These are phyloP conservation scores for Phaeoacremonium minimum DNA, from an alignment of 2,329 filamentous ascomycete genomes.

Conservation along the genomic window DNA sequence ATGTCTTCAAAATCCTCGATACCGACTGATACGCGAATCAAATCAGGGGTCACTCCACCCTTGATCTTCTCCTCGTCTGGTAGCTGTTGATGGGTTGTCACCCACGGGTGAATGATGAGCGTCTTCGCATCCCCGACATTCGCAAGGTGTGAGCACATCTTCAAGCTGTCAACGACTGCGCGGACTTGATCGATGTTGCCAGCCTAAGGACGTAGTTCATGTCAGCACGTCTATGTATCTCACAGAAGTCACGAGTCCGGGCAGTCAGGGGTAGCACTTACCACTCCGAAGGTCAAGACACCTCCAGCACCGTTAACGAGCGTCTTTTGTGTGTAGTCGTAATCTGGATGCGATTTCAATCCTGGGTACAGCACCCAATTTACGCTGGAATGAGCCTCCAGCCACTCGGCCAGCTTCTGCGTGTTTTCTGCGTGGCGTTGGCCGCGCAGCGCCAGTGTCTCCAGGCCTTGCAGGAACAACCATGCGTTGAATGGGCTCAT, in stretches of 20 bases:
- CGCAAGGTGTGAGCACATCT: constrained; percentile 68
- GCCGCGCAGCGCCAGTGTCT: constrained; percentile 63
- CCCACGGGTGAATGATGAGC: constrained; percentile 65
- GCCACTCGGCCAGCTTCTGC: constrained; percentile 60
- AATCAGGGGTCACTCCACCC: constrained; percentile 54
- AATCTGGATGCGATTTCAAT: constrained; percentile 58
- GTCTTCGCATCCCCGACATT: constrained; percentile 74
- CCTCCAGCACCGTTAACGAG: constrained; percentile 65
- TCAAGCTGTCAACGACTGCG: constrained; percentile 66
- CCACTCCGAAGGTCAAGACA: constrained; percentile 68
- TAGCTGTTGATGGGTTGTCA: constrained; percentile 68
- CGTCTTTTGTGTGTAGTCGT: constrained; percentile 64
- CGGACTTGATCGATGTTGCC: constrained; percentile 26
- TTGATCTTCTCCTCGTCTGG: constrained; percentile 60
- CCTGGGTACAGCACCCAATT: constrained; percentile 71
- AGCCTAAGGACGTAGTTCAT: constrained; percentile 11
- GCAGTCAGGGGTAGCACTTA: constrained; percentile 57
- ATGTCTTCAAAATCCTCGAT: constrained; percentile 73
- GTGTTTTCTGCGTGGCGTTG: constrained; percentile 66
- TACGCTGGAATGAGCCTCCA: constrained; percentile 63
- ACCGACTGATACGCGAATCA: constrained; percentile 18
- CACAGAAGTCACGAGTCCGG: too few species aligned
- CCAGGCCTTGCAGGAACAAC: constrained; percentile 64
- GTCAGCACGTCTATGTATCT: background rate
- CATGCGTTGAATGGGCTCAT: constrained; percentile 71